phyloP scores from a whole-genome alignment of 2,329 filamentous ascomycete genomes.

The Fusarium sp. region DNA sequence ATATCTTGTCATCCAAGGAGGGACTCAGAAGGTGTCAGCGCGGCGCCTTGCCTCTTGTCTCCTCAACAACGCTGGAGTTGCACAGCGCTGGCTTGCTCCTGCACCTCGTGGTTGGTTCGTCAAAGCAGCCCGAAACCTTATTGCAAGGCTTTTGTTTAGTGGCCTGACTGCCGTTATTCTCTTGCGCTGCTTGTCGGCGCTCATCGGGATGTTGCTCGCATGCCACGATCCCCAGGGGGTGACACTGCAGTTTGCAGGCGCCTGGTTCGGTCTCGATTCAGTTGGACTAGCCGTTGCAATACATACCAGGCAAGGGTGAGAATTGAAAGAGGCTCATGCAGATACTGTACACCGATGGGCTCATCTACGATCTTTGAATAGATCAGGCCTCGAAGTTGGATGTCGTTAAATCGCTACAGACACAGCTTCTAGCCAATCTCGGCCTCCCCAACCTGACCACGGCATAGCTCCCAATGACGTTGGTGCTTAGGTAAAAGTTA shows the following conservation, averaged over 20 bases:
- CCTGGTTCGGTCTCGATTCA: slow-evolving; percentile 39
- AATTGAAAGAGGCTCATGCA: slow-evolving; percentile 14
- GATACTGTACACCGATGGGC: slow-evolving; percentile 8
- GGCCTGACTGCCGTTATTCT: slow-evolving; percentile 19
- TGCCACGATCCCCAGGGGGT: slow-evolving; percentile 22
- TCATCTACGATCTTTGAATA: slow-evolving; percentile 22
- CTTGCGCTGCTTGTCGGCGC: slow-evolving; percentile 16
- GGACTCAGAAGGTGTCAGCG: slow-evolving; percentile 19
- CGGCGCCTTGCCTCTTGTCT: slow-evolving; percentile 22
- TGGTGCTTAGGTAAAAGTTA: neutral
- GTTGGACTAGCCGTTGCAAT: slow-evolving; percentile 37
- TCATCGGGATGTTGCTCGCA: slow-evolving; percentile 13
- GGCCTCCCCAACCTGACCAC: slow-evolving; percentile 1
- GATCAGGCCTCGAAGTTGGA: slow-evolving; percentile 6
- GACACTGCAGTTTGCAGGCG: slow-evolving; percentile 34
- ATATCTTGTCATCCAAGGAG: slow-evolving; percentile 27
- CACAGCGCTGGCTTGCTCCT: slow-evolving; percentile 11
- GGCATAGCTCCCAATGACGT: neutral
- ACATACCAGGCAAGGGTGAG: slow-evolving; percentile 19
- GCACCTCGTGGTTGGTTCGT: slow-evolving; percentile 17
- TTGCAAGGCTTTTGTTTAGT: slow-evolving; percentile 14
- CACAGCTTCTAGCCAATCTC: slow-evolving; percentile 1
- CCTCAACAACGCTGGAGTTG: slow-evolving; percentile 11
- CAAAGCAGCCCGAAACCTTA: slow-evolving; percentile 10
- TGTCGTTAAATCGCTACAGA: neutral